Percentiles rank a stretch among this genome's conserved stretches.
phyloP scores from a whole-genome alignment of 805 yeast genomes.

The Saccharomycopsis vini region DNA sequence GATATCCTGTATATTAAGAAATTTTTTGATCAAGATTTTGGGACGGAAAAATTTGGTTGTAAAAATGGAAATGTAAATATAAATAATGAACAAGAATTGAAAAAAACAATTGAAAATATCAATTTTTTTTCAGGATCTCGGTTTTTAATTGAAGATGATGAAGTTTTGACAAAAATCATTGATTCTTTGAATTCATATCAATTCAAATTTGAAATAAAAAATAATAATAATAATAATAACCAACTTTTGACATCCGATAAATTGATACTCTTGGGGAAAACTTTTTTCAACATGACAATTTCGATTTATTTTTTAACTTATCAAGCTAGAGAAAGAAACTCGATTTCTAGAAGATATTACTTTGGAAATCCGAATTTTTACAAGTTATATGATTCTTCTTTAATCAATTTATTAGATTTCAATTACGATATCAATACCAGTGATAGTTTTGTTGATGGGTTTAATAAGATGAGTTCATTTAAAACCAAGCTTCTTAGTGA shows the following conservation, averaged over 20 bases:
- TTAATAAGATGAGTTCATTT: background rate
- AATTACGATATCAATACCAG: background rate
- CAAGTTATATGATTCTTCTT: conserved; percentile 4
- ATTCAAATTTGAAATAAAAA: background rate
- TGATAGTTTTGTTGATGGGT: background rate
- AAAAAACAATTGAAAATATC: no score
- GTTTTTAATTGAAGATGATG: background rate
- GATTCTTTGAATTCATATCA: background rate
- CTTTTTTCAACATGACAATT: background rate
- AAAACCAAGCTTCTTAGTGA: background rate
- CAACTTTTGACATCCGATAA: conserved; percentile 4
- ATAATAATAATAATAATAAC: no score
- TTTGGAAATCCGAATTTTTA: conserved; percentile 5
- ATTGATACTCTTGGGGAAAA: conserved; percentile 1
- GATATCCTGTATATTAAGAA: background rate
- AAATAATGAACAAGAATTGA: no score
- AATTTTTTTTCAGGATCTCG: no score
- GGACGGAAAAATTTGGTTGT: background rate
- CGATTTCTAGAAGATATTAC: conserved; percentile 7
- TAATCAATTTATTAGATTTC: conserved; percentile 9
- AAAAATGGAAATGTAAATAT: background rate
- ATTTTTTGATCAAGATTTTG: background rate
- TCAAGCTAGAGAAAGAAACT: background rate
- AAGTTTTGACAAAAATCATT: background rate
- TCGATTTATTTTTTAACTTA: background rate